A percentile compares a stretch with the other conserved stretches of the same genome.
These are phyloP conservation scores for Epichloe glyceriae DNA, from an alignment of 2,329 filamentous ascomycete species.

Conservation along the genomic window DNA sequence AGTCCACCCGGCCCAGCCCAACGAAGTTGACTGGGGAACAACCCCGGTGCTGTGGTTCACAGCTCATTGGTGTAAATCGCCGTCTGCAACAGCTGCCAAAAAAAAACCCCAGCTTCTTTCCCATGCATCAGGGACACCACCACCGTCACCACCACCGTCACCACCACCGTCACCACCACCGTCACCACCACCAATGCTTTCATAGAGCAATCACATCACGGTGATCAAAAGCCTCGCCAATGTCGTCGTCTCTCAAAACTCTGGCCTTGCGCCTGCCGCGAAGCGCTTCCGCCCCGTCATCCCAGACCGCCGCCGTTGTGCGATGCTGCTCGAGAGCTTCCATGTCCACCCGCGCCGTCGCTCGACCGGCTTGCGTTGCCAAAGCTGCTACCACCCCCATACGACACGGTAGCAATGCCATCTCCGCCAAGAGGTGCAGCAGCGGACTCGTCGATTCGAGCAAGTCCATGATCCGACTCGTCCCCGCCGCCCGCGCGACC, in stretches of 20 bases:
- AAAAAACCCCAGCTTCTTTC: background rate
- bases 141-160: background rate
- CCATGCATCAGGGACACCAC: no score
- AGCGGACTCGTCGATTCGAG: constrained; percentile 1
- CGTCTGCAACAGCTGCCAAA: background rate
- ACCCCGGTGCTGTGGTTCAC: no score
- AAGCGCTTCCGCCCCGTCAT: constrained; percentile 9
- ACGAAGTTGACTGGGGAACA: no score
- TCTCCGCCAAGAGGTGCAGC: background rate
- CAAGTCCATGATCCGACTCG: constrained; percentile 3
- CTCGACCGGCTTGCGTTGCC: constrained; percentile 12
- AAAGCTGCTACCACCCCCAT: constrained; percentile 8
- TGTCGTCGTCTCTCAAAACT: constrained; percentile 20
- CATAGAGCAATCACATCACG: background rate
- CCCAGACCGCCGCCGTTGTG: constrained; percentile 10
- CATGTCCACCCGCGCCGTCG: constrained; percentile 13
- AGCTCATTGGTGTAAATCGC: no score
- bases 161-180: background rate
- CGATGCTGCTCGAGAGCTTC: constrained; percentile 17
- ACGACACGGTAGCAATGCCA: constrained; percentile 4
- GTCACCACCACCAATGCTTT: background rate
- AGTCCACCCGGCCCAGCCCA: no score
- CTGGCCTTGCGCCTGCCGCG: constrained; percentile 20
- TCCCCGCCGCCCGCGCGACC: background rate
- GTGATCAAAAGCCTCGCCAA: constrained; percentile 5